Evolutionary conservation across 306 rosid genomes (phyloP).

Genomic region (Casuarina equisetifolia): DNA sequence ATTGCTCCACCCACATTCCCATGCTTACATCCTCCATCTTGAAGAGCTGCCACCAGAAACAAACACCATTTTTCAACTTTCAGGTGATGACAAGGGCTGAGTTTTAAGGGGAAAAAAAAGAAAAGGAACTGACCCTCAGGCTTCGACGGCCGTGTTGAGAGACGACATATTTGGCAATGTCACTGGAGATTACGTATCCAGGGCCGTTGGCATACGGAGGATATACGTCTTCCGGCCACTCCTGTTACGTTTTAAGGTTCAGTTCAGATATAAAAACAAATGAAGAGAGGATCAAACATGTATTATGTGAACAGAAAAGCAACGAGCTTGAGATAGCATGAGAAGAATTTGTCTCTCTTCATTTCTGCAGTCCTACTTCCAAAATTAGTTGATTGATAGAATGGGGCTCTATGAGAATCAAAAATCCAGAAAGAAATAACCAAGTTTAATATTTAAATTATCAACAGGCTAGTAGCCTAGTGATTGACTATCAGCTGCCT

Average conservation of each 20-base stretch:
- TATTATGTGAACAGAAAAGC: not conserved
- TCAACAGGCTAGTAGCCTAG: no score
- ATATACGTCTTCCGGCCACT: conserved; percentile 92
- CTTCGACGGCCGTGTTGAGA: conserved; percentile 58
- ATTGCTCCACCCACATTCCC: conserved; percentile 98
- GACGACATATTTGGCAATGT: conserved; percentile 63
- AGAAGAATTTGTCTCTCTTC: not conserved
- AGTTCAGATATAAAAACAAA: conserved; percentile 18
- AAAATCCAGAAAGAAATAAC: not conserved
- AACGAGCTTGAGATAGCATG: not conserved
- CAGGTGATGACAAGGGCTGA: not conserved
- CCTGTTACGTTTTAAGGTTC: conserved; percentile 51
- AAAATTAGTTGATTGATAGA: not conserved
- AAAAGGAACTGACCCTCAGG: conserved; percentile 64
- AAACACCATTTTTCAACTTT: conserved; percentile 20
- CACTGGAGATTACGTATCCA: conserved; percentile 77
- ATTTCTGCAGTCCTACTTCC: not conserved
- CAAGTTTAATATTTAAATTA: not conserved
- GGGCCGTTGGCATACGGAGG: conserved; percentile 99
- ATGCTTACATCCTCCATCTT: conserved; percentile 99
- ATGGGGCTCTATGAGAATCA: not conserved
- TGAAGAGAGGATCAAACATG: not conserved
- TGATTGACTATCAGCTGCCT: no score
- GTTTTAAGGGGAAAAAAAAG: not conserved
- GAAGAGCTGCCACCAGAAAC: conserved; percentile 62